Evolutionary conservation across 805 yeast genomes (phyloP), one percentile per base, ranked within the genome.

Genomic region (Candida sakaeoensis): DNA sequence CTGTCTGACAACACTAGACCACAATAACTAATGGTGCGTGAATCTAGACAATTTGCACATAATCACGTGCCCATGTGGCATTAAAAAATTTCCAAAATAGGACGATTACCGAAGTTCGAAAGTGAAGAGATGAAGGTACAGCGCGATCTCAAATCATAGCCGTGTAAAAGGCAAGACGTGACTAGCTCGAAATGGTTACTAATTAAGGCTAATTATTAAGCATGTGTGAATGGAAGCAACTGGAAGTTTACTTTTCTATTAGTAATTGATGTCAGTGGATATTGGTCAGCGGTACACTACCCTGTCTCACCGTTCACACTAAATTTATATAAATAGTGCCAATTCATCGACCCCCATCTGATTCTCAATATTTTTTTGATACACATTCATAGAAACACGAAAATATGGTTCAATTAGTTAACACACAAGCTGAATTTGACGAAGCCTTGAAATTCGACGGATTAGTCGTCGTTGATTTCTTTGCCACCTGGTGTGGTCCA

Each of bases 401-500:
- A n/a, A 25, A 25, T 32, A 69, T 69, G 74, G 74, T 68, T 45
- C 55, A 61, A 34, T 39, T 52, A 46, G 52, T 69, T 42, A 38
- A 53, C 10, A 47, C 58, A 38, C 52, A 47, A 33, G 53, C 60
- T 42, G 90, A 89, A 62, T 91, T 90, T 75, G 68, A 77, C 40
- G 70, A 72, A 44, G 83, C 81, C 50, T 75, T 83, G 57, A 53
- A 65, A 43, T 72, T 72, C 55, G 77, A 77, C 51, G 85, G 84
- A 54, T 74, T 88, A 58, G 90, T 88, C 52, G 90, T 93, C 53
- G 87, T 93, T 52, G 98, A 93, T 73, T 93, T 91, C 74, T 90
- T 79, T 60, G 98, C 98, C 55, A 80, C 90, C 46, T 93, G 98
- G 97, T 91, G 99, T 69, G 97, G 97, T 53, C 98, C 99, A 47